Evolutionary conservation across 768 basidiomycete genomes (phyloP).

Genomic region (Pleurotus sapidus): DNA sequence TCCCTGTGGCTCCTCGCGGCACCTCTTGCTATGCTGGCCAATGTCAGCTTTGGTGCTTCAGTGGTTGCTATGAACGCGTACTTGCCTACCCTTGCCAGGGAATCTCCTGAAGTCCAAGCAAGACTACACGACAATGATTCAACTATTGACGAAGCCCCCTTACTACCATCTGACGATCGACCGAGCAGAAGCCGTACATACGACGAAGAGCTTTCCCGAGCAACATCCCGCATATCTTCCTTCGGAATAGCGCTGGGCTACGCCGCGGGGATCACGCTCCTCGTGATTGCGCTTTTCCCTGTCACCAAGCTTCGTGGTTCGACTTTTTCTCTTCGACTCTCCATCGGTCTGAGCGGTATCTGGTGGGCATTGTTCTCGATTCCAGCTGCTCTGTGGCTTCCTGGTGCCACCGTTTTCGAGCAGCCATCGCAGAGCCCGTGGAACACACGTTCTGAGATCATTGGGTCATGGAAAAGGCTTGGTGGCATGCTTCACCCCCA

Average conservation of each 20-base stretch:
- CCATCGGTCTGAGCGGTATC: constrained; percentile 79
- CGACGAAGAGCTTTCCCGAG: constrained; percentile 57
- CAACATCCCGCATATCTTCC: constrained; percentile 82
- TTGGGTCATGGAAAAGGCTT: constrained; percentile 72
- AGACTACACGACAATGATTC: constrained; percentile 17
- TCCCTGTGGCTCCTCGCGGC: constrained; percentile 68
- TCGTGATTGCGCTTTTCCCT: constrained; percentile 75
- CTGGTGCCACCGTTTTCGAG: constrained; percentile 30
- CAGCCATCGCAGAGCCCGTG: constrained; percentile 28
- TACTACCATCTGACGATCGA: constrained; percentile 23
- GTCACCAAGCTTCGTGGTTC: constrained; percentile 72
- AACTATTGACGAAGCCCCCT: constrained; percentile 29
- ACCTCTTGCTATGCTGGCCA: constrained; percentile 71
- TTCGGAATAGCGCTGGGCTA: constrained; percentile 87
- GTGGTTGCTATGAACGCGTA: constrained; percentile 91
- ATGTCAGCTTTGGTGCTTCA: constrained; percentile 84
- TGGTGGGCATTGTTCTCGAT: constrained; percentile 89
- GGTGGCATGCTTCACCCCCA: constrained; percentile 69
- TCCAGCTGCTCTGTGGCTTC: constrained; percentile 76
- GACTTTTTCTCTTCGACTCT: constrained; percentile 75
- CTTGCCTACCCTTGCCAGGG: constrained; percentile 69
- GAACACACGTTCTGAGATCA: constrained; percentile 51
- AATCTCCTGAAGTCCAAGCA: constrained; percentile 54
- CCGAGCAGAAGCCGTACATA: constrained; percentile 28
- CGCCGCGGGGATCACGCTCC: constrained; percentile 72